Conservation (phyloP, 345 rosid genomes). For the Garcia nutans region DNA sequence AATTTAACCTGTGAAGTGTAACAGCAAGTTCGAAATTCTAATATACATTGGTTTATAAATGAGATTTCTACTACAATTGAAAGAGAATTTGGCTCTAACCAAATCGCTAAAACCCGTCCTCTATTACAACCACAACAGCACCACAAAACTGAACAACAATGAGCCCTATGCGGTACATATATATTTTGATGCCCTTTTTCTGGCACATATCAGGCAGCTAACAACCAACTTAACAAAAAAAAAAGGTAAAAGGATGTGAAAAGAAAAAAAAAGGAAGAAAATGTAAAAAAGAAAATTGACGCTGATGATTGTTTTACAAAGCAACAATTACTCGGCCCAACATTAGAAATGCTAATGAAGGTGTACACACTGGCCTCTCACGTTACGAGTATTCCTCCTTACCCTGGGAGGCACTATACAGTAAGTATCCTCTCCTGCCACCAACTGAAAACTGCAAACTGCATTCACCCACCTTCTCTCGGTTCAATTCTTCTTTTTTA, state of each 20-base stretch:
- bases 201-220: conserved; percentile 25
- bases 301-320: conserved; percentile 32
- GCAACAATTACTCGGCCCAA: conserved; percentile 28
- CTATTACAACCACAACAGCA: conserved; percentile 30
- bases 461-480: conserved; percentile 7
- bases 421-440: conserved; percentile 20
- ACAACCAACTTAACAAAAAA: background rate
- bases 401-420: conserved; percentile 34
- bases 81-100: conserved; percentile 33
- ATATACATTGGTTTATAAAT: conserved; percentile 36
- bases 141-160: conserved; percentile 37
- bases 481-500: background rate
- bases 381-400: conserved; percentile 18
- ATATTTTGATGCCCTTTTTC: conserved; percentile 32
- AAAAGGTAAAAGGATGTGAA: too few relatives aligned
- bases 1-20: background rate
- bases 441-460: background rate
- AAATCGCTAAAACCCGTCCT: conserved; percentile 17
- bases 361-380: conserved; percentile 13
- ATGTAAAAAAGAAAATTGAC: conserved; percentile 14
- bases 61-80: conserved; percentile 18
- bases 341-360: conserved; percentile 24
- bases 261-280: background rate
- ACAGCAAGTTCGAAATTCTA: conserved; percentile 9
- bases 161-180: conserved; percentile 32